These are phyloP conservation scores for Hemileia vastatrix DNA, from an alignment of 1,284 basidiomycete species.

Conservation along the genomic window DNA sequence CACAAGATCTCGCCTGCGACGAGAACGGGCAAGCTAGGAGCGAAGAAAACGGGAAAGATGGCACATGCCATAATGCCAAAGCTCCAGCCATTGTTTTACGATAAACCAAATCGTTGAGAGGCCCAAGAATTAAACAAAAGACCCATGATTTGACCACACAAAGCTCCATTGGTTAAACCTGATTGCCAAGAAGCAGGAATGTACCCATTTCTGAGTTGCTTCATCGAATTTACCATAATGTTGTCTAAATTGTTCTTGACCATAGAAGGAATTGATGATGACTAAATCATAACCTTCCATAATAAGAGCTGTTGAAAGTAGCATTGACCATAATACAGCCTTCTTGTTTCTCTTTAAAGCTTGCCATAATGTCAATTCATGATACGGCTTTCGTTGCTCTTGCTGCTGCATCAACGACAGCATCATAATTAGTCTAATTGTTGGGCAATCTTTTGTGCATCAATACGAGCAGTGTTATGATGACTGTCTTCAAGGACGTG, in stretches of 20 bases:
- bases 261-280: slow-evolving; percentile 43
- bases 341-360: too few species aligned
- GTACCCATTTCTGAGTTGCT: slow-evolving; percentile 45
- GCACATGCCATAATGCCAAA: slow-evolving; percentile 39
- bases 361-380: too few species aligned
- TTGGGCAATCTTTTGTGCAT: too few species aligned
- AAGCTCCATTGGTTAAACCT: slow-evolving; percentile 45
- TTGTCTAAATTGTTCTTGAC: too few species aligned
- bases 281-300: slow-evolving; percentile 49
- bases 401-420: too few species aligned
- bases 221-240: too few species aligned
- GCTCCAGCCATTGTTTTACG: slow-evolving; percentile 39
- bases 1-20: slow-evolving; percentile 45
- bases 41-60: slow-evolving; percentile 46
- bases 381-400: too few species aligned
- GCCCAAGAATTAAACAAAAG: slow-evolving; percentile 45
- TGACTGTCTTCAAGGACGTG: too few species aligned
- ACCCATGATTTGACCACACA: slow-evolving; percentile 47
- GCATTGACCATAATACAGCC: too few species aligned
- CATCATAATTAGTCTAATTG: too few species aligned
- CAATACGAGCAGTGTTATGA: too few species aligned
- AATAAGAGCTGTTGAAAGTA: too few species aligned
- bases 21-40: slow-evolving; percentile 44
- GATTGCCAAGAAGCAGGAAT: slow-evolving; percentile 49
- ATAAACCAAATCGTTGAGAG: slow-evolving; percentile 47